Base-by-base conservation (phyloP, 1,284 basidiomycete genomes). In the Apiotrichum gamsii region DNA sequence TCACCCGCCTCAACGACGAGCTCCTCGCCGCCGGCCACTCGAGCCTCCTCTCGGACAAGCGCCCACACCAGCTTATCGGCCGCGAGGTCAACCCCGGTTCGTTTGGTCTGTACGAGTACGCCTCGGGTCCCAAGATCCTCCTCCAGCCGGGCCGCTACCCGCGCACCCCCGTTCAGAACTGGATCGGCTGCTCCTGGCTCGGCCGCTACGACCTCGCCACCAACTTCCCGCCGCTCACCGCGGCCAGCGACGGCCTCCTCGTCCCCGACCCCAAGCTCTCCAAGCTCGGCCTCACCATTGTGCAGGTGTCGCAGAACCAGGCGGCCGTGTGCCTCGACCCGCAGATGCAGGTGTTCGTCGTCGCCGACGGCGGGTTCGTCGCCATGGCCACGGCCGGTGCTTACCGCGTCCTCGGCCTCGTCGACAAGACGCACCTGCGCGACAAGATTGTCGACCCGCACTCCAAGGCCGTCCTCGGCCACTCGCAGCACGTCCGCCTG, bases 231-330 rank as follows among this genome's bases (percentile, higher is more conserved):
- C 51, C 51, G 1, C 39, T 52, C 10, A 8, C n/a, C 11, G 8
- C 16, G 14, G 9, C 4, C 1, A 28, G 19, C 38, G 20, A n/a
- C 10, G 28, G 31, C 16, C 15, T 43, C 16, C 42, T 52, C 6
- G 40, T 49, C 10, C 39, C 51, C 10, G 40, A 52, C 39, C 19
- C 28, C 35, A 18, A 34, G 21, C 46, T 52, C 4, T 37, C 36
- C 29, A 45, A 41, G 19, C 51, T 52, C 8, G 51, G 51, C 28
- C 39, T 52, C 8, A 52, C 51, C 13, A 43, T 52, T 16, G 43
- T 52, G 2, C 51, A 52, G 33, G 51, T 52, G 10, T 41, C 51
- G 29, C 51, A 52, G 39, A 52, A 52, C 39, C 51, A 52, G 43
- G 51, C 51, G 0, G 51, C 51, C 2, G 51, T 52, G 2, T 52